Evolutionary conservation across 2,329 filamentous ascomycete species (phyloP).

Genomic region (Corinectria fuckeliana): DNA sequence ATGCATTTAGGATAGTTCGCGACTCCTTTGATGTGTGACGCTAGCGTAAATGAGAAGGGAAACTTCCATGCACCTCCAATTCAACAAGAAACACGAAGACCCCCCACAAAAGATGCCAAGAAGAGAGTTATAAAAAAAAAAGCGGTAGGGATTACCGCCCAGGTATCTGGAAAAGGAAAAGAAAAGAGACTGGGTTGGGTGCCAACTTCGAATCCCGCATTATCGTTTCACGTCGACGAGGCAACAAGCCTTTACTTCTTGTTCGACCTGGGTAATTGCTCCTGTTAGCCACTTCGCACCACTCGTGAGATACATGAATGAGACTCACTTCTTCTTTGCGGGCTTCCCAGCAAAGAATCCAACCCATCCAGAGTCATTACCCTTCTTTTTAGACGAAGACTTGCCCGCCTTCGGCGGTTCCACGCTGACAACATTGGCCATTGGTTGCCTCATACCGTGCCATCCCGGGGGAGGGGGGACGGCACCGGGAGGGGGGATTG

Average conservation of each 20-base stretch:
- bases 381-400: slow-evolving; percentile 35
- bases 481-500: slow-evolving; percentile 2
- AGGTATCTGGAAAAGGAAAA: slow-evolving; percentile 38
- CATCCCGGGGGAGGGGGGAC: slow-evolving; percentile 34
- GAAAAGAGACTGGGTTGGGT: slow-evolving; percentile 26
- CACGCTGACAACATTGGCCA: slow-evolving; percentile 34
- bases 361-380: slow-evolving; percentile 25
- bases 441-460: slow-evolving; percentile 23
- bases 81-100: slow-evolving; percentile 18
- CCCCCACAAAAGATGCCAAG: slow-evolving; percentile 25
- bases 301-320: not conserved
- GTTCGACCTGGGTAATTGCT: slow-evolving; percentile 17
- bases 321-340: slow-evolving; percentile 42
- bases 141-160: slow-evolving; percentile 14
- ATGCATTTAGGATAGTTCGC: slow-evolving; percentile 37
- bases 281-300: slow-evolving; percentile 14
- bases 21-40: slow-evolving; percentile 36
- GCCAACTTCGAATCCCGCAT: slow-evolving; percentile 25
- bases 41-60: slow-evolving; percentile 28
- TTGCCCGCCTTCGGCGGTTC: slow-evolving; percentile 30
- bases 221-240: slow-evolving; percentile 27
- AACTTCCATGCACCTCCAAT: slow-evolving; percentile 15
- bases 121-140: slow-evolving; percentile 15
- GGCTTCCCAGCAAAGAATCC: slow-evolving; percentile 41
- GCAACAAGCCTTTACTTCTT: slow-evolving; percentile 31